Conservation (phyloP, 2,329 filamentous ascomycete species). For the Lachnellula cervina region DNA sequence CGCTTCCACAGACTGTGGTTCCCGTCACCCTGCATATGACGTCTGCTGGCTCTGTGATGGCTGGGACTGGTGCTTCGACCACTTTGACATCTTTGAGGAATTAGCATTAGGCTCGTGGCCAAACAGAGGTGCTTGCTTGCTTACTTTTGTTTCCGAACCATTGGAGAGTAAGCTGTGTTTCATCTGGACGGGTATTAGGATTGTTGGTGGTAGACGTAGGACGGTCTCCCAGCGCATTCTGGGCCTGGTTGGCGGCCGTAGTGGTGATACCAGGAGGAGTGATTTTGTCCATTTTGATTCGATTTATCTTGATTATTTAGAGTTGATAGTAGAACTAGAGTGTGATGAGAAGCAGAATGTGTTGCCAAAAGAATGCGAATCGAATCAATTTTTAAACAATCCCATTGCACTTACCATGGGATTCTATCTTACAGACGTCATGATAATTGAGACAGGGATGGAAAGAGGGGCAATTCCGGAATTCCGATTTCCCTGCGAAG, state of each 20-base stretch:
- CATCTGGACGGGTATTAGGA: constrained; percentile 3
- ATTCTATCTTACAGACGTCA: neutral
- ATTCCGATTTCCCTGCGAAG: neutral
- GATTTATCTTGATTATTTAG: neutral
- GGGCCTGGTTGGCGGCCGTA: constrained; percentile 13
- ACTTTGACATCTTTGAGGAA: constrained; percentile 11
- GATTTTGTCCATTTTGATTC: constrained; percentile 6
- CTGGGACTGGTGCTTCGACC: constrained; percentile 24
- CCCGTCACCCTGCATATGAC: constrained; percentile 30
- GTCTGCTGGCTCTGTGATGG: constrained; percentile 27
- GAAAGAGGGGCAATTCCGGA: neutral
- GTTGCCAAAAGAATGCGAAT: neutral
- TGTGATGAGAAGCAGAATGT: neutral
- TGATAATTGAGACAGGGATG: neutral
- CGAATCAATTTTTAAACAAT: neutral
- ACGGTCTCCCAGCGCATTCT: constrained; percentile 14
- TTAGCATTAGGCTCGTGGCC: neutral
- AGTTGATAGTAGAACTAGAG: neutral
- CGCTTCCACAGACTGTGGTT: constrained; percentile 30
- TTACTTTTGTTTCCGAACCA: constrained; percentile 16
- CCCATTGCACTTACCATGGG: neutral
- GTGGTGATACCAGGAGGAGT: constrained; percentile 15
- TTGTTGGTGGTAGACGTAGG: constrained; percentile 11
- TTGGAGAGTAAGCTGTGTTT: constrained; percentile 13
- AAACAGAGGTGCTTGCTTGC: no score